Conservation (phyloP, 2,329 filamentous ascomycete genomes). For the Coniosporium uncinatum region DNA sequence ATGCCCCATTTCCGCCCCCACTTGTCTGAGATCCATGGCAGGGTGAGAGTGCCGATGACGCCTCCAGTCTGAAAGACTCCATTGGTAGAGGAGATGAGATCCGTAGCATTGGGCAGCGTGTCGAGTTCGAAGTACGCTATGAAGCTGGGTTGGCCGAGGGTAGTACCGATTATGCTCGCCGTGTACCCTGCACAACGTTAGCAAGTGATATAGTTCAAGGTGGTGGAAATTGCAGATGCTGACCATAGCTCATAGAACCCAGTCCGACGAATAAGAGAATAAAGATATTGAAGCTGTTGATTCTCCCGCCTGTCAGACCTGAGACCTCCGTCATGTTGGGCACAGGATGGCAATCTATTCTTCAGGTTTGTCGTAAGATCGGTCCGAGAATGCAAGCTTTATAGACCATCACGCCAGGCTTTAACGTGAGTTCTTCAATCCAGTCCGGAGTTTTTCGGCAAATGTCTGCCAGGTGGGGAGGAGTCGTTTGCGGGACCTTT, state of each 20-base stretch:
- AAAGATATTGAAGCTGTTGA: neutral
- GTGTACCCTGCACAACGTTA: slow-evolving; percentile 14
- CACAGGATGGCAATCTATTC: no score
- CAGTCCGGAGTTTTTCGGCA: no score
- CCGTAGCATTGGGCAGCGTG: slow-evolving; percentile 8
- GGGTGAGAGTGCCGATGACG: slow-evolving; percentile 11
- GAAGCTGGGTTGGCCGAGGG: slow-evolving; percentile 14
- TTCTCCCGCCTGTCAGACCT: neutral
- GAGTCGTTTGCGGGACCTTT: no score
- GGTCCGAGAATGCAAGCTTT: no score
- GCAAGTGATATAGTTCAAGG: slow-evolving; percentile 13
- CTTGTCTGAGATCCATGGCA: slow-evolving; percentile 12
- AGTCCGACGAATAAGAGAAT: neutral
- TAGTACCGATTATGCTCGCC: slow-evolving; percentile 14
- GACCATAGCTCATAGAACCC: neutral
- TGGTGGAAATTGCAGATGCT: slow-evolving; percentile 11
- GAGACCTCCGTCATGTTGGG: neutral
- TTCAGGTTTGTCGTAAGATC: no score
- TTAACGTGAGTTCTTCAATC: no score
- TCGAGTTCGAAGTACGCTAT: slow-evolving; percentile 12
- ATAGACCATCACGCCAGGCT: no score
- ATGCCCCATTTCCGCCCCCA: slow-evolving; percentile 15
- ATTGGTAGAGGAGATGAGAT: slow-evolving; percentile 14
- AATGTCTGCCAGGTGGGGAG: no score
- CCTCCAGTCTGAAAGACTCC: slow-evolving; percentile 17